Base-by-base conservation (phyloP, 768 basidiomycete species). In the Phylloporus scabripes region DNA sequence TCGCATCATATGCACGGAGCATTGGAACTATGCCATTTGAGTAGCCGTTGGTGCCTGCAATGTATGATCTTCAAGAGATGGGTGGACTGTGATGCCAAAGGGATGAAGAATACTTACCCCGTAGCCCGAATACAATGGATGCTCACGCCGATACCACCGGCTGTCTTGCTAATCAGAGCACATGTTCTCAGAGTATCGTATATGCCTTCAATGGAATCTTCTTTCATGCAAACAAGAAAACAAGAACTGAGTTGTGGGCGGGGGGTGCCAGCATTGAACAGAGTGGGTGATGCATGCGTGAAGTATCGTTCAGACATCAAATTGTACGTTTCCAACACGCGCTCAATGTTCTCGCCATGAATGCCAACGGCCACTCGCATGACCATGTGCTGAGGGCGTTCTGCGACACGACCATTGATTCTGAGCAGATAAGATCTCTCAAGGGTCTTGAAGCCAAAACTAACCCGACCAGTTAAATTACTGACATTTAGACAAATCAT, bases 361-460 rank as follows among this genome's bases (percentile, higher is more conserved):
- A 99, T 93, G 34, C 95, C 95, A 40, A 98, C 92, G 40, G 96
- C 91, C 49, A 99, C 96, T 68, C 96, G 93, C 96, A 99, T 98
- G 67, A 98, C 86, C 82, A 98, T 90, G 68, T 98, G 96, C 61
- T 98, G 96, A 26, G 96, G 96, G 32, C 96, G 85, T 68, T 99
- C 96, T 36, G 93, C 94, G 41, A 95, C 91, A 51, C 89, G 88
- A 36, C 92, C 92, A 64, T 95, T 81, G 71, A 98, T 83, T 50
- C 93, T 85, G 36, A 99, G 84, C 6, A 98, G 82, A 69, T 99
- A 99, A 1, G 94, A 97, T 28, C 94, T 87, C 70, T 99, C 96
- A 28, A 99, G 83, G 3, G 96, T 99, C 71, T 99, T 99, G 82
- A 98, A 98, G n/a, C 96, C 96, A 62, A 99, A 99, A 72, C 88